A percentile compares a stretch with the other conserved stretches of the same genome.
These are phyloP conservation scores for Gleditsia sinensis DNA, from an alignment of 306 rosid species.

Conservation along the genomic window DNA sequence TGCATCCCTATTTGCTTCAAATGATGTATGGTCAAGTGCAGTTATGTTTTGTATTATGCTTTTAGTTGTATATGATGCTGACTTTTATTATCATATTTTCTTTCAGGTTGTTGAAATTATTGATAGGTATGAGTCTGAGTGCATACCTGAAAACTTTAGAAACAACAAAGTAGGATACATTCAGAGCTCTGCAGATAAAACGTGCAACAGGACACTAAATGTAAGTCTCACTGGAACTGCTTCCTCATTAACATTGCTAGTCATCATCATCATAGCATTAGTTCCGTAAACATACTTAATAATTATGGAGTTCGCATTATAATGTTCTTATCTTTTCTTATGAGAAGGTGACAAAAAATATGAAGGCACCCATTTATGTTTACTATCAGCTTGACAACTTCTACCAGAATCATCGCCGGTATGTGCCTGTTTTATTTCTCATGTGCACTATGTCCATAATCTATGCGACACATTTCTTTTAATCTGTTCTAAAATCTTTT, in stretches of 20 bases:
- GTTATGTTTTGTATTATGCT: slow-evolving; percentile 20
- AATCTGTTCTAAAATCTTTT: neutral
- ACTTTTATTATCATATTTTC: slow-evolving; percentile 30
- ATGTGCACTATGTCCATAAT: neutral
- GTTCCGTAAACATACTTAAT: slow-evolving; percentile 8
- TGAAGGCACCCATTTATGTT: slow-evolving; percentile 80
- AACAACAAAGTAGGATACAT: slow-evolving; percentile 59
- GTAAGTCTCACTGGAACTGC: slow-evolving; percentile 44
- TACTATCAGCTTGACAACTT: slow-evolving; percentile 95
- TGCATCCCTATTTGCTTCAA: slow-evolving; percentile 79
- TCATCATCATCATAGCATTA: neutral
- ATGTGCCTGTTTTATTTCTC: slow-evolving; percentile 30
- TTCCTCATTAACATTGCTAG: slow-evolving; percentile 11
- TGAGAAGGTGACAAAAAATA: slow-evolving; percentile 63
- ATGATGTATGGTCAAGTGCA: slow-evolving; percentile 57
- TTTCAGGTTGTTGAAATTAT: slow-evolving; percentile 84
- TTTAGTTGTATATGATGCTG: slow-evolving; percentile 31
- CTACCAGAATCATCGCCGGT: slow-evolving; percentile 97
- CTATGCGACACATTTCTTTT: neutral
- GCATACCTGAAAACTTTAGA: slow-evolving; percentile 50
- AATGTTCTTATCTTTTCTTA: slow-evolving; percentile 30
- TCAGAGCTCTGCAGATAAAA: slow-evolving; percentile 47
- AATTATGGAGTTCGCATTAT: slow-evolving; percentile 19
- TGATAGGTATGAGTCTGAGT: slow-evolving; percentile 65
- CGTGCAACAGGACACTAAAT: slow-evolving; percentile 50